Conservation (phyloP, 1,139 yeast genomes). For the Neolecta irregularis region DNA sequence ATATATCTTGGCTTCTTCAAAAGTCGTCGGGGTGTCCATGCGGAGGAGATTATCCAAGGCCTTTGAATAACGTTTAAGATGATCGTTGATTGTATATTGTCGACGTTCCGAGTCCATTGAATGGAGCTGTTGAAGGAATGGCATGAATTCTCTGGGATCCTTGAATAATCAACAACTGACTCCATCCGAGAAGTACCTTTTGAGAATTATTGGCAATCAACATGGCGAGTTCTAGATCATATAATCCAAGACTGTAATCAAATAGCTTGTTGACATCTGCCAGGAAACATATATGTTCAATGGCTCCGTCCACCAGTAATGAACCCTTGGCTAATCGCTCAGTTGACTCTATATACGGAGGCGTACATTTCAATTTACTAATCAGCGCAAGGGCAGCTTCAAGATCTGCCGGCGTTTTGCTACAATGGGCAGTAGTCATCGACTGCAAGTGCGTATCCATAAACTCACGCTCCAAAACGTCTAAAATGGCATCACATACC, state of each 20-base stretch:
- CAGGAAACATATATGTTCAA: slow-evolving; percentile 75
- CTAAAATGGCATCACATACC: slow-evolving; percentile 57
- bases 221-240: slow-evolving; percentile 67
- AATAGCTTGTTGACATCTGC: slow-evolving; percentile 79
- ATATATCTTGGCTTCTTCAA: slow-evolving; percentile 52
- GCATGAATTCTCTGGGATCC: slow-evolving; percentile 92
- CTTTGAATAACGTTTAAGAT: slow-evolving; percentile 47
- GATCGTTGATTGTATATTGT: slow-evolving; percentile 64
- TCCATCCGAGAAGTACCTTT: slow-evolving; percentile 26
- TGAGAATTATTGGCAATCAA: slow-evolving; percentile 90
- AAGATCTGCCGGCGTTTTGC: slow-evolving; percentile 77
- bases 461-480: slow-evolving; percentile 38
- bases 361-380: slow-evolving; percentile 13
- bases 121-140: slow-evolving; percentile 71
- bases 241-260: slow-evolving; percentile 63
- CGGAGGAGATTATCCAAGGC: slow-evolving; percentile 56
- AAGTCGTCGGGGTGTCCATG: slow-evolving; percentile 28
- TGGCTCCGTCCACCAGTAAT: slow-evolving; percentile 34
- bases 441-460: slow-evolving; percentile 54
- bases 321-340: slow-evolving; percentile 16
- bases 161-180: neutral
- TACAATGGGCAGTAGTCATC: slow-evolving; percentile 78
- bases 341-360: neutral
- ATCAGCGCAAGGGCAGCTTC: slow-evolving; percentile 56
- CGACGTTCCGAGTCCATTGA: slow-evolving; percentile 51